These are phyloP conservation scores for Malassezia equina DNA, from an alignment of 1,284 basidiomycete species.

Conservation along the genomic window DNA sequence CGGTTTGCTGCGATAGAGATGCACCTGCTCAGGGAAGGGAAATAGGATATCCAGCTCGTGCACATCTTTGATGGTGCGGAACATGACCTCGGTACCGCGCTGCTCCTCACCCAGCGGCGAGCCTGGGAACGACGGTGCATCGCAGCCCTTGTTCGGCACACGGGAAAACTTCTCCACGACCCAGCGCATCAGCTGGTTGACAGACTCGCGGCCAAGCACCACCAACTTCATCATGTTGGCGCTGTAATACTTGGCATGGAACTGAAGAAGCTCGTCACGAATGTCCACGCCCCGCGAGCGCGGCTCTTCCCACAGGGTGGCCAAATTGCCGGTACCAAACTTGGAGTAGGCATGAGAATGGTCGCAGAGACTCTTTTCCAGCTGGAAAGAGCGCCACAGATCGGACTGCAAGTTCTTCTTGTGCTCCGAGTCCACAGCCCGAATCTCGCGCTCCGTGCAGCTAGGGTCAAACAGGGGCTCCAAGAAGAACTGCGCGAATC, in stretches of 20 bases:
- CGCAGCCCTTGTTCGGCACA: constrained; percentile 60
- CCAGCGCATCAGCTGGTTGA: constrained; percentile 65
- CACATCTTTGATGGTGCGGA: constrained; percentile 82
- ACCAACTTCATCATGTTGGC: constrained; percentile 87
- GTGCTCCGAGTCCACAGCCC: constrained; percentile 95
- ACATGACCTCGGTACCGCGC: constrained; percentile 65
- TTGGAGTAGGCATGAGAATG: constrained; percentile 77
- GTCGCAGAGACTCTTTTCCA: constrained; percentile 75
- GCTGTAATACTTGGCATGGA: constrained; percentile 88
- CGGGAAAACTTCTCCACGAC: constrained; percentile 68
- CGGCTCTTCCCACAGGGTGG: constrained; percentile 63
- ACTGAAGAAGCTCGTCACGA: constrained; percentile 78
- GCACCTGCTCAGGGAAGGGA: constrained; percentile 61
- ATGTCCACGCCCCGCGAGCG: constrained; percentile 65
- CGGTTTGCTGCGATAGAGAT: constrained; percentile 70
- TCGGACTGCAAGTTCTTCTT: constrained; percentile 96
- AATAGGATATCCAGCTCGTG: constrained; percentile 73
- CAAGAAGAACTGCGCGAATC: constrained; percentile 90
- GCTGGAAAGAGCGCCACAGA: constrained; percentile 89
- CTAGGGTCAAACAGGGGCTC: constrained; percentile 80
- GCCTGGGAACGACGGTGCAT: constrained; percentile 61
- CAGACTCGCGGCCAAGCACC: constrained; percentile 75
- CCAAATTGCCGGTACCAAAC: constrained; percentile 83
- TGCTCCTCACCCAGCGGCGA: constrained; percentile 55
- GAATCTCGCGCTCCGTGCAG: constrained; percentile 85